These are phyloP conservation scores for Madurella fahalii DNA, from an alignment of 2,329 filamentous ascomycete genomes.

Conservation along the genomic window DNA sequence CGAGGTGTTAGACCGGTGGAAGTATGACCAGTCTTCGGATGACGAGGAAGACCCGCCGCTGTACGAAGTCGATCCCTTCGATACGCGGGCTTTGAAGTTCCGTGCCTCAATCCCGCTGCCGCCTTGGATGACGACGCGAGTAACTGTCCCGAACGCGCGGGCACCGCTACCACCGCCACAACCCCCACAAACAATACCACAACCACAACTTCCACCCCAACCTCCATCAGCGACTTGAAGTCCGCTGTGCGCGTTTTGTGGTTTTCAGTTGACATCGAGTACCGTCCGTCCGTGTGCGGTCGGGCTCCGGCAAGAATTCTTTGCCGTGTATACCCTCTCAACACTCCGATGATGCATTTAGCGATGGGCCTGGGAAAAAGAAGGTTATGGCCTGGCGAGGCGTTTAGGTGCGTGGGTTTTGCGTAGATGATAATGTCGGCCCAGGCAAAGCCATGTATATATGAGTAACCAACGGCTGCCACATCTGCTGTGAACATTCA, in stretches of 20 bases:
- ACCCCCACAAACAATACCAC: constrained; percentile 8
- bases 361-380: constrained; percentile 23
- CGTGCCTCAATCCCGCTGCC: constrained; percentile 55
- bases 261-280: background rate
- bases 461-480: constrained; percentile 8
- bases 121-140: constrained; percentile 19
- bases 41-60: constrained; percentile 74
- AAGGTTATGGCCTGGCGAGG: constrained; percentile 22
- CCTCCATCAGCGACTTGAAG: constrained; percentile 11
- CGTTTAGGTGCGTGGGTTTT: constrained; percentile 25
- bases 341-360: constrained; percentile 27
- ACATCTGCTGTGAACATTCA: background rate
- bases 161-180: constrained; percentile 18
- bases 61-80: constrained; percentile 72
- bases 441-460: constrained; percentile 20
- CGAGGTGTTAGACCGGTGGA: constrained; percentile 65
- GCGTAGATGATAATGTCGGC: constrained; percentile 25
- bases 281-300: background rate
- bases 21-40: constrained; percentile 81
- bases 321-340: constrained; percentile 25
- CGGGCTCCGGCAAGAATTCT: constrained; percentile 7
- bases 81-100: constrained; percentile 56
- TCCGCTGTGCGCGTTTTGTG: background rate
- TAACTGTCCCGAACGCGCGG: constrained; percentile 7
- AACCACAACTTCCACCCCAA: background rate